Evolutionary conservation across 176 grass and related monocot genomes (phyloP).

Genomic region (Stipa capillata): DNA sequence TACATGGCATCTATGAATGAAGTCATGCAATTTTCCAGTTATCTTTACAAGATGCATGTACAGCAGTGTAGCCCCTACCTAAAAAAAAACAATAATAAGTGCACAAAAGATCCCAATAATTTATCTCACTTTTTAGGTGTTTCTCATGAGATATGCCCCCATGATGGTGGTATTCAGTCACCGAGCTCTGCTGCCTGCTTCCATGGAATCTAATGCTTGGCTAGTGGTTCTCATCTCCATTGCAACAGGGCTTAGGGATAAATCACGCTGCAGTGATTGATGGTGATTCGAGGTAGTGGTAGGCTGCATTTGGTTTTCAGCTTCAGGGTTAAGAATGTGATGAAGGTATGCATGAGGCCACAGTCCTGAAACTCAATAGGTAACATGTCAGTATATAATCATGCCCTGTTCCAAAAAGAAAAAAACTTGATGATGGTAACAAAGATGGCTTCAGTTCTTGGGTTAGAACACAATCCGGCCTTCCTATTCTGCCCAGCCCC

Average conservation of each 20-base stretch:
- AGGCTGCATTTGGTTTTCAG: background rate
- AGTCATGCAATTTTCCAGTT: background rate
- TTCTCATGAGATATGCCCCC: background rate
- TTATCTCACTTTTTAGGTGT: background rate
- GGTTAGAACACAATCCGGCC: background rate
- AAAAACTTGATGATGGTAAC: background rate
- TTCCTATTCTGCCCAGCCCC: too few relatives aligned
- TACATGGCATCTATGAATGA: background rate
- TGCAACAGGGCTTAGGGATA: background rate
- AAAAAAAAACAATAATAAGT: background rate
- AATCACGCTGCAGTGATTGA: background rate
- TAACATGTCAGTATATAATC: background rate
- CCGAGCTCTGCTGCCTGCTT: background rate
- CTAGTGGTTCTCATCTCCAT: background rate
- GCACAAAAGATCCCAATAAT: background rate
- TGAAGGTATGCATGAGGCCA: conserved; percentile 35
- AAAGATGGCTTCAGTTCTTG: background rate
- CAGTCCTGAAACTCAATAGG: conserved; percentile 7
- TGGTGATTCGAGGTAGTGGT: background rate
- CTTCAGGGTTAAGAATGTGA: conserved; percentile 22
- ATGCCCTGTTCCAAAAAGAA: background rate
- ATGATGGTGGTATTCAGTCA: background rate
- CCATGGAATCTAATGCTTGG: conserved; percentile 23
- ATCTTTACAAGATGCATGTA: background rate
- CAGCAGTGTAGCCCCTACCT: background rate